Evolutionary conservation across 257 asterid genomes (phyloP).

Genomic region (Jacaranda mimosifolia): DNA sequence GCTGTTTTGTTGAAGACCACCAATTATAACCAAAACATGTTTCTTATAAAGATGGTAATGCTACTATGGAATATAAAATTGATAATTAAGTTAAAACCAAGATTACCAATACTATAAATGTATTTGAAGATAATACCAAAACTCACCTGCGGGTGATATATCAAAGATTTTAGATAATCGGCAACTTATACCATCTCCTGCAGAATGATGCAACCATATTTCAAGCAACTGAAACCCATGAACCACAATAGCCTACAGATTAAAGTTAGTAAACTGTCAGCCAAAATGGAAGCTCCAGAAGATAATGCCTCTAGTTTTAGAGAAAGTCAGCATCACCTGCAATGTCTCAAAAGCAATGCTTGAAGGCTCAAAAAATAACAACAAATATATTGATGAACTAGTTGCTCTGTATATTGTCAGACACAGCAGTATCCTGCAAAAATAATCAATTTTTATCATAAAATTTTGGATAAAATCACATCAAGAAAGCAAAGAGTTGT

Average conservation of each 20-base stretch:
- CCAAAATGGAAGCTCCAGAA: constrained; percentile 6
- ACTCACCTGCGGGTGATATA: constrained; percentile 77
- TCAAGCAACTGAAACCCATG: constrained; percentile 97
- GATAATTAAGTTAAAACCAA: background rate
- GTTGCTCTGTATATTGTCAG: constrained; percentile 55
- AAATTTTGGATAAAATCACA: constrained; percentile 18
- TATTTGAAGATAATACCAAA: background rate
- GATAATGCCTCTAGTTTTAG: constrained; percentile 3
- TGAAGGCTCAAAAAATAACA: constrained; percentile 92
- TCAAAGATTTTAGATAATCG: constrained; percentile 72
- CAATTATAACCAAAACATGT: background rate
- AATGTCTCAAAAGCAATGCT: constrained; percentile 96
- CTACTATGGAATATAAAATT: background rate
- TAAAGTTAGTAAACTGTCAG: constrained; percentile 41
- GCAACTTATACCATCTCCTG: constrained; percentile 65
- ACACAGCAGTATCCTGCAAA: constrained; percentile 74
- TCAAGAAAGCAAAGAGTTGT: constrained; percentile 4
- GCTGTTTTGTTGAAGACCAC: background rate
- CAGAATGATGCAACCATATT: constrained; percentile 82
- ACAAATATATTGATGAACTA: constrained; percentile 63
- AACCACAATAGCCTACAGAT: constrained; percentile 84
- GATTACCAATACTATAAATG: background rate
- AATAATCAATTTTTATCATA: constrained; percentile 30
- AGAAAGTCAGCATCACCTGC: constrained; percentile 61
- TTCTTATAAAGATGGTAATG: background rate